These are phyloP conservation scores for Aspergillus taichungensis DNA, from an alignment of 495 filamentous ascomycete genomes.

Conservation along the genomic window DNA sequence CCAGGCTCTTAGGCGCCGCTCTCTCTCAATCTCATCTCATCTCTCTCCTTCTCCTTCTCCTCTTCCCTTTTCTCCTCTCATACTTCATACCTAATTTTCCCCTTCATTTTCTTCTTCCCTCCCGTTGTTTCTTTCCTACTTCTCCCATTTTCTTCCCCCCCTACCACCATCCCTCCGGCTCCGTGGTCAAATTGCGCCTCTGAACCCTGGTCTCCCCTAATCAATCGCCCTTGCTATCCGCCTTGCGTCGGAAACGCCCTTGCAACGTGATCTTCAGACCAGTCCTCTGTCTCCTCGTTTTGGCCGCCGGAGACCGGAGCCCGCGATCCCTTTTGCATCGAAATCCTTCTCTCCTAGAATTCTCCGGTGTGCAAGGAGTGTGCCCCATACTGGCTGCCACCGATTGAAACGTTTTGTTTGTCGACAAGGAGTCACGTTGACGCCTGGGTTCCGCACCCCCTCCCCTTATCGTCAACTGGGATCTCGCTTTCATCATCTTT, in stretches of 20 bases:
- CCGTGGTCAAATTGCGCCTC: conserved; percentile 17
- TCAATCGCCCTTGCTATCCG: conserved; percentile 21
- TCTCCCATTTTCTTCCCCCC: conserved; percentile 4
- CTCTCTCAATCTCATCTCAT: conserved; percentile 3
- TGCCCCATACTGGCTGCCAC: conserved; percentile 7
- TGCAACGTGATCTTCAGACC: conserved; percentile 18
- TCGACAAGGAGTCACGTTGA: conserved; percentile 10
- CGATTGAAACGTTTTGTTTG: conserved; percentile 7
- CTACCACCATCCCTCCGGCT: conserved; percentile 12
- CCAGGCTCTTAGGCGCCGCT: neutral
- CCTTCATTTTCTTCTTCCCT: conserved; percentile 9
- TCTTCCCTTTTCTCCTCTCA: conserved; percentile 4
- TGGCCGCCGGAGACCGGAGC: conserved; percentile 22
- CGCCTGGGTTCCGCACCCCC: conserved; percentile 11
- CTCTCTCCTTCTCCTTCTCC: neutral
- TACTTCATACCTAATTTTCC: conserved; percentile 6
- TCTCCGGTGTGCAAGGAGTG: conserved; percentile 5
- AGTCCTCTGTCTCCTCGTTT: conserved; percentile 15
- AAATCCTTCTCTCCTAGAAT: conserved; percentile 4
- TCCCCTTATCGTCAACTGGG: conserved; percentile 9
- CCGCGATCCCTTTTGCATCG: conserved; percentile 6
- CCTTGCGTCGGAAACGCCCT: conserved; percentile 24
- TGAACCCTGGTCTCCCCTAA: conserved; percentile 14
- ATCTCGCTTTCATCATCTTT: neutral
- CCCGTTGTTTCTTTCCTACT: conserved; percentile 9